A percentile compares a stretch with the other conserved stretches of the same genome.
Conservation (phyloP, 1,139 yeast species). For the Kurtzmaniella quercitrusa region DNA sequence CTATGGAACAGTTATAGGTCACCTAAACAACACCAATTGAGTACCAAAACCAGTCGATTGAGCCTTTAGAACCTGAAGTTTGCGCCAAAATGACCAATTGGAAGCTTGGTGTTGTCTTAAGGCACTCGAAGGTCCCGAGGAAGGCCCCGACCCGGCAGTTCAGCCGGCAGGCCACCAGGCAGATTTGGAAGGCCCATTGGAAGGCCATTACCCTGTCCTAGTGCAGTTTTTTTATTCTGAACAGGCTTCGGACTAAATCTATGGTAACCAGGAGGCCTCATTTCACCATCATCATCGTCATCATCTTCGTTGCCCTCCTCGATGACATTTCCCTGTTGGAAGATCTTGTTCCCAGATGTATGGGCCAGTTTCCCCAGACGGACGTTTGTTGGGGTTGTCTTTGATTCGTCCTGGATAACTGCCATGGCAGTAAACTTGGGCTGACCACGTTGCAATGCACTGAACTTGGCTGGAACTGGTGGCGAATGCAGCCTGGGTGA, state of each 20-base stretch:
- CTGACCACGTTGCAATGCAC: slow-evolving; percentile 8
- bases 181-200: not conserved
- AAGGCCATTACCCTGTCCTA: not conserved
- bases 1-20: no score
- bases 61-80: no score
- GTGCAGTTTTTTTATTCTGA: not conserved
- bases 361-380: not conserved
- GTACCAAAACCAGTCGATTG: no score
- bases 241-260: not conserved
- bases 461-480: slow-evolving; percentile 26
- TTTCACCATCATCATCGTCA: not conserved
- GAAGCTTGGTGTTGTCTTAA: no score
- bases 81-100: no score
- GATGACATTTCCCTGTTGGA: not conserved
- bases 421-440: not conserved
- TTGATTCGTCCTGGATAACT: not conserved
- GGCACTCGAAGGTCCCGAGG: not conserved
- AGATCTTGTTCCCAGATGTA: not conserved
- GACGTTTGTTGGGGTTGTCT: not conserved
- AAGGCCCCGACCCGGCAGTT: not conserved
- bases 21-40: no score
- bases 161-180: not conserved
- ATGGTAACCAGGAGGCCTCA: not conserved
- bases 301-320: slow-evolving; percentile 2
- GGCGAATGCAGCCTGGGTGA: slow-evolving; percentile 30